phyloP scores from a whole-genome alignment of 2,329 filamentous ascomycete genomes.

The Arachnopeziza araneosa region DNA sequence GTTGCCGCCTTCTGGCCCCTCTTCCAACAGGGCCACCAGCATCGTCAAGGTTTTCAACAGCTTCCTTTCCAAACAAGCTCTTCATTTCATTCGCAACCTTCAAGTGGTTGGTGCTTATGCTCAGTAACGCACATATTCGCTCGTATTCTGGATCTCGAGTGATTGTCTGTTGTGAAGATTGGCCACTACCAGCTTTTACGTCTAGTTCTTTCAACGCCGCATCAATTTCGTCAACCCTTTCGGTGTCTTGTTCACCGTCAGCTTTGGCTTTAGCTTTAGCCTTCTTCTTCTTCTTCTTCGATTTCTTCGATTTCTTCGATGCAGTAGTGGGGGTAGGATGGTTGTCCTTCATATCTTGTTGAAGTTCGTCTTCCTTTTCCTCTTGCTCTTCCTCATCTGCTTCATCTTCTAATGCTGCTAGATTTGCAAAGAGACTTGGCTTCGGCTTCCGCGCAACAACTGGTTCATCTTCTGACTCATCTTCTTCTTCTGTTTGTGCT shows the following conservation, averaged over 20 bases:
- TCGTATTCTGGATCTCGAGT: constrained; percentile 31
- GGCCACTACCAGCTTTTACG: constrained; percentile 29
- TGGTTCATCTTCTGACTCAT: constrained; percentile 26
- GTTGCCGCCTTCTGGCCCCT: constrained; percentile 36
- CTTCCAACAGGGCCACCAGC: constrained; percentile 33
- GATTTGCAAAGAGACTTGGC: constrained; percentile 48
- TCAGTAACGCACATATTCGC: constrained; percentile 47
- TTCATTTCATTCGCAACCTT: constrained; percentile 91
- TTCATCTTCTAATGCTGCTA: constrained; percentile 40
- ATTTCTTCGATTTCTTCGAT: constrained; percentile 50
- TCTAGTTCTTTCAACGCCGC: constrained; percentile 54
- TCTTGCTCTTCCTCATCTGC: constrained; percentile 33
- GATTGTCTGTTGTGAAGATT: constrained; percentile 12
- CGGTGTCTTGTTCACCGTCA: constrained; percentile 24
- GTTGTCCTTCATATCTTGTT: constrained; percentile 28
- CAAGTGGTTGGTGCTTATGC: constrained; percentile 65
- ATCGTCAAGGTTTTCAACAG: constrained; percentile 51
- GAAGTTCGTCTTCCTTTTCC: constrained; percentile 29
- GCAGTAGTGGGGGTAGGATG: constrained; percentile 26
- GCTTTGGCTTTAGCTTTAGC: constrained; percentile 30
- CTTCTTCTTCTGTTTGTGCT: constrained; percentile 16
- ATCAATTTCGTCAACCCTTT: constrained; percentile 59
- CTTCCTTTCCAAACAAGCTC: constrained; percentile 60
- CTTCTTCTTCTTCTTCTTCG: constrained; percentile 49
- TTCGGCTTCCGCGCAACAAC: constrained; percentile 34